Evolutionary conservation across 179 eudicot genomes (phyloP), one percentile per base, ranked within the genome.

Genomic region (Silene vulgaris): DNA sequence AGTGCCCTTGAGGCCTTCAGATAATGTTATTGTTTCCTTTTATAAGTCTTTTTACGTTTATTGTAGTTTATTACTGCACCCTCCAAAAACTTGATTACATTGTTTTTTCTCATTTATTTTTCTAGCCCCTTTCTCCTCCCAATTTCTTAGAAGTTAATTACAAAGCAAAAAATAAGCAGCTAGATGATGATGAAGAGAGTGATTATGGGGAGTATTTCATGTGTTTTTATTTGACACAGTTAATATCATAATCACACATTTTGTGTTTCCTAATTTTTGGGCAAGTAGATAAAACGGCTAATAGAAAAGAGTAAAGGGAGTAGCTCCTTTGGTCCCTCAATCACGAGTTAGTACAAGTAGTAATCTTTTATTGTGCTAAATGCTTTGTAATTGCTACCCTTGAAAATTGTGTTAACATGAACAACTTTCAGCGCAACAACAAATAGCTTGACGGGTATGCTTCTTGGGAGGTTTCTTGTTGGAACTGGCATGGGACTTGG

Each of bases 401-500:
- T 20, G 81, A 64, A 83, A 7, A 43, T 19, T 77, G 56, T 77
- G 11, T 68, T 67, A 17, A 40, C 60, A 28, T 28, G 8, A 73
- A 73, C 73, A 17, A 28, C 60, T 71, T 82, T 74, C 90, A 93
- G 98, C 76, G 98, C 97, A 72, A 78, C 82, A n/a, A 65, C 97
- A 76, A 84, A 78, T 65, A 81, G 86, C 74, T 80, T 91, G 67
- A 81, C 75, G 14, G 89, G 87, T 43, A 93, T 93, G 97, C 97
- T 93, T 85, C 77, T 88, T 40, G 98, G 98, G 75, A 93, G 98
- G 82, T 88, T 93, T 64, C 84, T 89, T 73, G 97, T 93, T 73
- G 98, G 98, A 85, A 82, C 80, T 70, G 98, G 97, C 60, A 89
- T 93, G 97, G 98, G 97, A 80, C 82, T 91, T 77, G 97, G 97